Evolutionary conservation across 495 filamentous ascomycete species (phyloP).

Genomic region (Polyplosphaeria fusca): DNA sequence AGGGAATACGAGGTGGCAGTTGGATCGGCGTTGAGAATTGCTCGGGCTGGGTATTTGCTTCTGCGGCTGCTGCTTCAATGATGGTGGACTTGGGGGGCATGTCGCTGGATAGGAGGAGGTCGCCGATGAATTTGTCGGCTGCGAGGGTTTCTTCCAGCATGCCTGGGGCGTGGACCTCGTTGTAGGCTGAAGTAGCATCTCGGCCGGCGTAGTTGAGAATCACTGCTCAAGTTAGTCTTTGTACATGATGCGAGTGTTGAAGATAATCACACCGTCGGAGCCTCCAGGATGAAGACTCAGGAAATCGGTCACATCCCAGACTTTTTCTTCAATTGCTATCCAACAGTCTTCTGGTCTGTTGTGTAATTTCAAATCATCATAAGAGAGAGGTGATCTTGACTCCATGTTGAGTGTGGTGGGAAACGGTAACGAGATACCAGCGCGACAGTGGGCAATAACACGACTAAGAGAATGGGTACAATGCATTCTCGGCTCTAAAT

Average conservation of each 20-base stretch:
- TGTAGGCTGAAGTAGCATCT: conserved; percentile 70
- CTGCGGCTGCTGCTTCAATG: conserved; percentile 6
- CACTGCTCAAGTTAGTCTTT: conserved; percentile 47
- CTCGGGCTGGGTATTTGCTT: conserved; percentile 52
- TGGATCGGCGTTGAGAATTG: conserved; percentile 5
- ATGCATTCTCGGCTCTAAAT: too few relatives aligned
- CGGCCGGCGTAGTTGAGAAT: conserved; percentile 67
- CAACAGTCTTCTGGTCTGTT: conserved; percentile 27
- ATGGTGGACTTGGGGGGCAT: conserved; percentile 33
- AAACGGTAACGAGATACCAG: too few relatives aligned
- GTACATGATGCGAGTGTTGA: too few relatives aligned
- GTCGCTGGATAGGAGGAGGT: conserved; percentile 51
- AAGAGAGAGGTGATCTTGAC: background rate
- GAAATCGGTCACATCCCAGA: conserved; percentile 36
- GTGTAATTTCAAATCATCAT: conserved; percentile 13
- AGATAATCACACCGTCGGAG: conserved; percentile 17
- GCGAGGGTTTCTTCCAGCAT: conserved; percentile 55
- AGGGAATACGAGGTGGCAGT: conserved; percentile 16
- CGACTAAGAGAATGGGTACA: too few relatives aligned
- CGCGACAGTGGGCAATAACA: too few relatives aligned
- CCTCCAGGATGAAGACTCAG: conserved; percentile 35
- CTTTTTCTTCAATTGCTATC: conserved; percentile 32
- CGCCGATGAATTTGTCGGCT: conserved; percentile 55
- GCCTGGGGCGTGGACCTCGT: conserved; percentile 61
- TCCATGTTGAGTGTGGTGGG: conserved; percentile 14